Evolutionary conservation across 2,329 filamentous ascomycete genomes (phyloP).

Genomic region (Colletotrichum coccodes): DNA sequence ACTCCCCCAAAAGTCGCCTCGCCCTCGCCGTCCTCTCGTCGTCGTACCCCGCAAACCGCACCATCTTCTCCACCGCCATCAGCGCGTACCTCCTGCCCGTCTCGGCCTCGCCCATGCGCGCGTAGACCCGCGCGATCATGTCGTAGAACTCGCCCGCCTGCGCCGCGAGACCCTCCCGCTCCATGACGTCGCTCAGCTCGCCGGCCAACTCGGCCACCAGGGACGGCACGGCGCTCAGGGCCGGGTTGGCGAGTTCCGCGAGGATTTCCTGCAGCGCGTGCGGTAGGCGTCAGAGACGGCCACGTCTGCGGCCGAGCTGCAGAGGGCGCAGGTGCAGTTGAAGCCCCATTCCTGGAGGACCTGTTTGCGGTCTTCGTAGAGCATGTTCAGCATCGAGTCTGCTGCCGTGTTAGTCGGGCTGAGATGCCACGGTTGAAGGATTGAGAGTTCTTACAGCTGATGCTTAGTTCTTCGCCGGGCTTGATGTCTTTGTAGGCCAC

Average conservation of each 20-base stretch:
- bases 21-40: slow-evolving; percentile 36
- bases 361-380: slow-evolving; percentile 36
- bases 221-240: slow-evolving; percentile 17
- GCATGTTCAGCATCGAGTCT: slow-evolving; percentile 41
- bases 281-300: slow-evolving; percentile 37
- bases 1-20: slow-evolving; percentile 17
- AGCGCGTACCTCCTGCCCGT: slow-evolving; percentile 34
- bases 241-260: slow-evolving; percentile 33
- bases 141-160: slow-evolving; percentile 39
- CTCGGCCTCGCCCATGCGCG: slow-evolving; percentile 34
- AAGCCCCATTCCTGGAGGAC: slow-evolving; percentile 40
- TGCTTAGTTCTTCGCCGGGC: slow-evolving; percentile 46
- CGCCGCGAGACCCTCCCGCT: slow-evolving; percentile 37
- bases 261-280: slow-evolving; percentile 37
- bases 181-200: slow-evolving; percentile 35
- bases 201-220: slow-evolving; percentile 29
- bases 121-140: slow-evolving; percentile 36
- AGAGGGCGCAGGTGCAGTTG: slow-evolving; percentile 40
- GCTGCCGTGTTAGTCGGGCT: slow-evolving; percentile 2
- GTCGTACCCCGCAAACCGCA: slow-evolving; percentile 36
- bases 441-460: slow-evolving; percentile 43
- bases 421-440: background rate
- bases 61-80: slow-evolving; percentile 35
- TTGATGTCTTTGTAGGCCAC: slow-evolving; percentile 46
- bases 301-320: slow-evolving; percentile 31